Conservation (phyloP, 129 eudicot genomes). For the Flaveria brownii region DNA sequence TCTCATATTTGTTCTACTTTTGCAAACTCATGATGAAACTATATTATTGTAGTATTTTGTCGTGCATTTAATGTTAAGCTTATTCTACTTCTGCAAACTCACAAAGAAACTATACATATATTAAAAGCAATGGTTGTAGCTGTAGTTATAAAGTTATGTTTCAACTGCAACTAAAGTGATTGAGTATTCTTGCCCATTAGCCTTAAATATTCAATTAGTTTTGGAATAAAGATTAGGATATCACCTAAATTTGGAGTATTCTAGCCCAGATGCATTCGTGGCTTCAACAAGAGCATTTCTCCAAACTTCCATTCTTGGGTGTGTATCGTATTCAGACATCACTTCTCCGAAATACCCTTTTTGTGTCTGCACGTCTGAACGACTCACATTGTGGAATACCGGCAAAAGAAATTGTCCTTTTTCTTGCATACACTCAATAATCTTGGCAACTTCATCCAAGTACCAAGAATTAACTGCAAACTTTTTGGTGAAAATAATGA, state of each 20-base stretch:
- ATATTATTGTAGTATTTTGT: no score
- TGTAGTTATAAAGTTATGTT: background rate
- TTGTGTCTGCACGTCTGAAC: slow-evolving; percentile 13
- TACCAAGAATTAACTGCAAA: slow-evolving; percentile 18
- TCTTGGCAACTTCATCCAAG: slow-evolving; percentile 26
- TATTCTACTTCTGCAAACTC: background rate
- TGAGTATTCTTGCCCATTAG: background rate
- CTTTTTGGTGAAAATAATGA: slow-evolving; percentile 7
- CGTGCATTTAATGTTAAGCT: background rate
- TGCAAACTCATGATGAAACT: no score
- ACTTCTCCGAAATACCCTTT: slow-evolving; percentile 27
- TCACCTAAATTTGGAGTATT: no score
- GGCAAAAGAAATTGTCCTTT: slow-evolving; percentile 3
- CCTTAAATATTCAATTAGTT: background rate
- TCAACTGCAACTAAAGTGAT: background rate
- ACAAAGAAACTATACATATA: no score
- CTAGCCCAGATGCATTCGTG: no score
- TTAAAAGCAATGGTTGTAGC: no score
- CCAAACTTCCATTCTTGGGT: slow-evolving; percentile 18
- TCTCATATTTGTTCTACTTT: background rate
- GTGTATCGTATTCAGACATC: slow-evolving; percentile 14
- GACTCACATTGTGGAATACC: slow-evolving; percentile 1
- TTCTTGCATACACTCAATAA: slow-evolving; percentile 23
- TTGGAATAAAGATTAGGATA: background rate
- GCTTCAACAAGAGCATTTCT: background rate